Conservation (phyloP, 2,329 filamentous ascomycete species). For the Penicillium thymicola region DNA sequence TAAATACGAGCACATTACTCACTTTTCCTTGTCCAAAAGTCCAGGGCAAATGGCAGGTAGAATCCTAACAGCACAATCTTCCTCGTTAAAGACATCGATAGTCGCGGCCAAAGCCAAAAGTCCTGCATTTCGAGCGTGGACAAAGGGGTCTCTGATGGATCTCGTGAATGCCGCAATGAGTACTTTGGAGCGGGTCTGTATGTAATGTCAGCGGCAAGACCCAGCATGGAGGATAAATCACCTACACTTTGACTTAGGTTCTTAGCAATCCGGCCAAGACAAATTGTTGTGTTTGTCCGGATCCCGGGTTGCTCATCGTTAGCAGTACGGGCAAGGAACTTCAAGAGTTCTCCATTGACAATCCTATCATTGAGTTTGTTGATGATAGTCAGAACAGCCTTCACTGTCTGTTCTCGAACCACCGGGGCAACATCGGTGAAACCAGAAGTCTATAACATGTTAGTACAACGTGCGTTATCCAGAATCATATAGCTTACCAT, state of each 20-base stretch:
- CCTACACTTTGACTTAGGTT: constrained; percentile 66
- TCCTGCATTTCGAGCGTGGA: constrained; percentile 87
- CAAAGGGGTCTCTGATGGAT: constrained; percentile 86
- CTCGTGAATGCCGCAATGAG: constrained; percentile 88
- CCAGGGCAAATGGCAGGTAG: constrained; percentile 79
- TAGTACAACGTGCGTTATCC: background rate
- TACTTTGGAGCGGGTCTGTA: constrained; percentile 75
- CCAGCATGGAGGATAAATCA: background rate
- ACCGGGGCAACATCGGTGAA: constrained; percentile 90
- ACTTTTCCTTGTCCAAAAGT: constrained; percentile 91
- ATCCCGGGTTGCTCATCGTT: constrained; percentile 98
- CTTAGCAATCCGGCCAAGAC: constrained; percentile 90
- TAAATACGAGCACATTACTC: constrained; percentile 6
- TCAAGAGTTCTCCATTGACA: constrained; percentile 88
- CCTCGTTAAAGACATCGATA: constrained; percentile 78
- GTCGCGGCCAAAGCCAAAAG: constrained; percentile 84
- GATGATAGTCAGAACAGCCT: constrained; percentile 84
- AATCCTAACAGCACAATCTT: constrained; percentile 81
- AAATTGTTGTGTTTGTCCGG: constrained; percentile 96
- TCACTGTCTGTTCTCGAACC: constrained; percentile 92
- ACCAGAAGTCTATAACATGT: constrained; percentile 67
- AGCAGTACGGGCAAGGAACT: constrained; percentile 88
- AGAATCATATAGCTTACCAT: constrained; percentile 56
- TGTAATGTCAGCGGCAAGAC: constrained; percentile 24
- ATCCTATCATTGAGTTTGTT: constrained; percentile 86